Evolutionary conservation across 2,329 filamentous ascomycete genomes (phyloP).

Genomic region (Paraphoma sp.): DNA sequence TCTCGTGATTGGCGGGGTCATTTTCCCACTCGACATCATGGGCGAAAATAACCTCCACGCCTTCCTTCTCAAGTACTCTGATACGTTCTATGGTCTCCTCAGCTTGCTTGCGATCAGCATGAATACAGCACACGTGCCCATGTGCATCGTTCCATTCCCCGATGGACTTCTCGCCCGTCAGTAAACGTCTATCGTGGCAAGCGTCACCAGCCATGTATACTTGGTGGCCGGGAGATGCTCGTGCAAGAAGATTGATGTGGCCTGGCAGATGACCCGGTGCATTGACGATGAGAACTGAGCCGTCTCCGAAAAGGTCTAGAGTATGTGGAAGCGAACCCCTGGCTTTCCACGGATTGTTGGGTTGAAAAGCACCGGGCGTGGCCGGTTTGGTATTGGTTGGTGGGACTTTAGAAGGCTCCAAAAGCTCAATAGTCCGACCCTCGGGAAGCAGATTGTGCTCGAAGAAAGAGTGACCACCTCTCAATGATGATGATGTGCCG

Average conservation of each 20-base stretch:
- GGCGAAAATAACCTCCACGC: conserved; percentile 60
- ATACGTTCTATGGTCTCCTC: conserved; percentile 55
- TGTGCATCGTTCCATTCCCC: conserved; percentile 58
- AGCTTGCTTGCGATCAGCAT: conserved; percentile 57
- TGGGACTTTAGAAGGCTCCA: conserved; percentile 31
- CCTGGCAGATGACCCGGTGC: conserved; percentile 62
- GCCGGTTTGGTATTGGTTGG: not conserved
- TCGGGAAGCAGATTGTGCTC: conserved; percentile 53
- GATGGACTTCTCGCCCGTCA: conserved; percentile 61
- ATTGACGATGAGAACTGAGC: conserved; percentile 56
- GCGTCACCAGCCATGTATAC: conserved; percentile 62
- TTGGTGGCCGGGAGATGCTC: conserved; percentile 46
- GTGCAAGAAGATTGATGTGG: conserved; percentile 60
- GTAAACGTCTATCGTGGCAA: conserved; percentile 60
- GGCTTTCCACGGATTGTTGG: conserved; percentile 49
- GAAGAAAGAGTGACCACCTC: conserved; percentile 50
- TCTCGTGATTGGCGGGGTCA: conserved; percentile 35
- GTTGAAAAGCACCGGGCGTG: conserved; percentile 9
- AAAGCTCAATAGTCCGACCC: conserved; percentile 53
- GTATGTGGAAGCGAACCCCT: conserved; percentile 53
- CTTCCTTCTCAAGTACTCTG: conserved; percentile 45
- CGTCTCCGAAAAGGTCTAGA: conserved; percentile 59
- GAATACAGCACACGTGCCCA: conserved; percentile 59
- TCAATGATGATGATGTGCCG: conserved; percentile 26
- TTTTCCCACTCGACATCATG: conserved; percentile 60